Percentiles rank a stretch among this genome's conserved stretches.
Evolutionary conservation across 768 basidiomycete genomes (phyloP).

Genomic region (Podaxis mareebaensis): DNA sequence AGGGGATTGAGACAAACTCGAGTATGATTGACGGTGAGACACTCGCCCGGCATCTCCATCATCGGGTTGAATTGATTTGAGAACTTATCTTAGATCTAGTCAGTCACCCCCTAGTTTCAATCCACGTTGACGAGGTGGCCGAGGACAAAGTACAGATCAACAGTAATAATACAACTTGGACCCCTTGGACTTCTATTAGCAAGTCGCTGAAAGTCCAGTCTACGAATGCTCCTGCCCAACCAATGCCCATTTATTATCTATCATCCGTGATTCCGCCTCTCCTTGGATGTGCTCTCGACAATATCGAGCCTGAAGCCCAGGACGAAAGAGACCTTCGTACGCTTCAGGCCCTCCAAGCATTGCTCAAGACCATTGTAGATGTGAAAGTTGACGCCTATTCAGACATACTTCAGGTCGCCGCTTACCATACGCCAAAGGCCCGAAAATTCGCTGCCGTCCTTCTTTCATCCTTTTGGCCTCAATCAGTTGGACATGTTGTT

Average conservation of each 20-base stretch:
- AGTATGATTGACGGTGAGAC: slow-evolving; percentile 14
- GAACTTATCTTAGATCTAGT: slow-evolving; percentile 18
- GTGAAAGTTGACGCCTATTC: slow-evolving; percentile 68
- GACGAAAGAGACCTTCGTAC: slow-evolving; percentile 41
- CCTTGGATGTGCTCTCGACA: slow-evolving; percentile 52
- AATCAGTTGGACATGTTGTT: slow-evolving; percentile 63
- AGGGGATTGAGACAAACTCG: slow-evolving; percentile 26
- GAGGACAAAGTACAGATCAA: slow-evolving; percentile 22
- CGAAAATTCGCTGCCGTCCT: slow-evolving; percentile 56
- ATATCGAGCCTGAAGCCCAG: slow-evolving; percentile 29
- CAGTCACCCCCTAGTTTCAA: slow-evolving; percentile 50
- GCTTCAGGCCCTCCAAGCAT: slow-evolving; percentile 37
- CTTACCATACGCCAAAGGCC: slow-evolving; percentile 59
- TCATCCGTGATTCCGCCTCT: slow-evolving; percentile 65
- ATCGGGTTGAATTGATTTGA: neutral
- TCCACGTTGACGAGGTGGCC: slow-evolving; percentile 57
- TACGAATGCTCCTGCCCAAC: slow-evolving; percentile 58
- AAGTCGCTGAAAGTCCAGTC: slow-evolving; percentile 38
- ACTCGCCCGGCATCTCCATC: neutral
- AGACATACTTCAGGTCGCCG: slow-evolving; percentile 71
- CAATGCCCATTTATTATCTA: slow-evolving; percentile 54
- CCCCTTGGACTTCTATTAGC: slow-evolving; percentile 15
- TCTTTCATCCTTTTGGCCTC: slow-evolving; percentile 67
- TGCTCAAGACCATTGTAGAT: slow-evolving; percentile 53
- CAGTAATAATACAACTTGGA: neutral